phyloP scores from a whole-genome alignment of 2,329 filamentous ascomycete genomes.

The Didymella lethalis region DNA sequence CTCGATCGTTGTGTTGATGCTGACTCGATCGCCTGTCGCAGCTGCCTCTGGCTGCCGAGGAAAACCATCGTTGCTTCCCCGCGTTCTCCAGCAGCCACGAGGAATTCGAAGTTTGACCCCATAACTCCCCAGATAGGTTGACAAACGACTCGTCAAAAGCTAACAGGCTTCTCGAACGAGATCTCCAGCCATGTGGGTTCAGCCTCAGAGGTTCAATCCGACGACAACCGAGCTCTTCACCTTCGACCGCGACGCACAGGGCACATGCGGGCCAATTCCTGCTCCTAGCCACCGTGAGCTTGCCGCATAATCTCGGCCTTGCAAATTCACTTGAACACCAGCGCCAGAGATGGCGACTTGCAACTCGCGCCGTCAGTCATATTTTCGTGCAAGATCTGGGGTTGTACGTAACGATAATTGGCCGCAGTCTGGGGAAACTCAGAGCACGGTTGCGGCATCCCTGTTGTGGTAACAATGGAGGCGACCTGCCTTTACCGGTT shows the following conservation, averaged over 20 bases:
- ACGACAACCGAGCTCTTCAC: slow-evolving; percentile 11
- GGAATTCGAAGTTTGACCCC: slow-evolving; percentile 5
- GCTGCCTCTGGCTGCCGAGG: slow-evolving; percentile 1
- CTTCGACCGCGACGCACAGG: background rate
- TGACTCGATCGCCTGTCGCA: background rate
- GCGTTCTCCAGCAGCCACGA: slow-evolving; percentile 17
- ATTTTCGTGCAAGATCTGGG: slow-evolving; percentile 15
- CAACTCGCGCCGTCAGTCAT: slow-evolving; percentile 2
- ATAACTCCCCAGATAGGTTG: slow-evolving; percentile 5
- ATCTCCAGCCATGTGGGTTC: slow-evolving; percentile 15
- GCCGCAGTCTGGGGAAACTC: slow-evolving; percentile 22
- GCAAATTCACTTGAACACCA: background rate
- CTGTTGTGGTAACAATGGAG: slow-evolving; percentile 9
- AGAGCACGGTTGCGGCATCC: slow-evolving; percentile 2
- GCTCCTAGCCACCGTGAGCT: background rate
- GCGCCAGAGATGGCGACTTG: slow-evolving; percentile 3
- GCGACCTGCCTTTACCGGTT: slow-evolving; percentile 20
- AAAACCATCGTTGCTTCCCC: slow-evolving; percentile 10
- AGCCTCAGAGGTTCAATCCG: slow-evolving; percentile 13
- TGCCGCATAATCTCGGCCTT: slow-evolving; percentile 20
- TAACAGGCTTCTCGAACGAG: slow-evolving; percentile 17
- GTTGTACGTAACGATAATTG: slow-evolving; percentile 36
- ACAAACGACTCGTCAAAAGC: slow-evolving; percentile 1
- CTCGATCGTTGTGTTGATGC: background rate
- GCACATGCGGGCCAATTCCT: background rate